These are phyloP conservation scores for Cyphellophora europaea DNA, from an alignment of 2,329 filamentous ascomycete genomes.

Conservation along the genomic window DNA sequence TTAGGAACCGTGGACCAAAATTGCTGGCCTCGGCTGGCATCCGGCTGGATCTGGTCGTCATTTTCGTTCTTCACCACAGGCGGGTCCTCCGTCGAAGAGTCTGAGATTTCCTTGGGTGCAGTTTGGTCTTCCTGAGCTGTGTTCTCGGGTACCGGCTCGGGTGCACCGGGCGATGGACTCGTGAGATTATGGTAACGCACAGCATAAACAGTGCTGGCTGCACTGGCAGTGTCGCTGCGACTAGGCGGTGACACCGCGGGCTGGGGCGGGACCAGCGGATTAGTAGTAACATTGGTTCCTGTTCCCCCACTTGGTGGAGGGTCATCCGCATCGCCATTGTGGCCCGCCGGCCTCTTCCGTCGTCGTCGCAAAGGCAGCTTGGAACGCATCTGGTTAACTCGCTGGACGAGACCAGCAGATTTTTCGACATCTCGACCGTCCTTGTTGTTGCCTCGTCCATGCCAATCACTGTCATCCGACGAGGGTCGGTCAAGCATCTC, in stretches of 20 bases:
- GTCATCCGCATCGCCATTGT: background rate
- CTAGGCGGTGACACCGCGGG: constrained; percentile 46
- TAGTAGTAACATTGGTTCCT: constrained; percentile 11
- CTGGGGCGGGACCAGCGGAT: constrained; percentile 31
- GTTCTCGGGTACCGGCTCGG: constrained; percentile 22
- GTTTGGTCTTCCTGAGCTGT: background rate
- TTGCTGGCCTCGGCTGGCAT: background rate
- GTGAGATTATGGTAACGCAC: constrained; percentile 50
- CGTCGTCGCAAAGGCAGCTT: constrained; percentile 2
- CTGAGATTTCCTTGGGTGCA: background rate
- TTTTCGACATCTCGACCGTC: constrained; percentile 3
- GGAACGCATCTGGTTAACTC: constrained; percentile 1
- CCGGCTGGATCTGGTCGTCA: background rate
- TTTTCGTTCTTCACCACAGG: background rate
- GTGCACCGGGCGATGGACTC: constrained; percentile 35
- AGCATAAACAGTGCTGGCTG: constrained; percentile 55
- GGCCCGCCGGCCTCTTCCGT: background rate
- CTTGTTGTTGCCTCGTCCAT: constrained; percentile 8
- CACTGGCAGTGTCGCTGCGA: constrained; percentile 52
- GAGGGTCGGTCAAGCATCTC: constrained; percentile 71
- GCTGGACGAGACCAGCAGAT: background rate
- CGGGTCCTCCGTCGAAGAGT: background rate
- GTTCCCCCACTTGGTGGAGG: constrained; percentile 3
- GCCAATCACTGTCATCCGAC: constrained; percentile 47
- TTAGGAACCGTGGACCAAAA: constrained; percentile 45